These are phyloP conservation scores for Blastobotrys terrestris DNA, from an alignment of 805 yeast genomes.

Conservation along the genomic window DNA sequence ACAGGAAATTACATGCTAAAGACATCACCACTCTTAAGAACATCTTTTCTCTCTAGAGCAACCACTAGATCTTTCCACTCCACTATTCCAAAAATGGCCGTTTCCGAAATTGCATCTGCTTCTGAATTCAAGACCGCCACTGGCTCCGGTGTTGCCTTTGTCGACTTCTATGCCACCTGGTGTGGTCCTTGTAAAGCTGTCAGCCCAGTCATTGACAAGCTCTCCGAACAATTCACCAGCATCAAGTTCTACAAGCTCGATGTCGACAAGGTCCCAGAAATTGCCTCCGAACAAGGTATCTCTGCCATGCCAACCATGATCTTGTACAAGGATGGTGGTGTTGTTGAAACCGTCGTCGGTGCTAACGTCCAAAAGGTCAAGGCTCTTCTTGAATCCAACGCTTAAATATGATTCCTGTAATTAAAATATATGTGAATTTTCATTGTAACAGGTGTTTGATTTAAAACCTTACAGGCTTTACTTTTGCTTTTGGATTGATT, in stretches of 20 bases:
- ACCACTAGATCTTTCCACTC: slow-evolving; percentile 10
- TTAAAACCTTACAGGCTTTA: too few species aligned
- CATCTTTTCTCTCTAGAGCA: background rate
- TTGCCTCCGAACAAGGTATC: slow-evolving; percentile 64
- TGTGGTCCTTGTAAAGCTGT: slow-evolving; percentile 99
- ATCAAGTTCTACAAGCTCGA: slow-evolving; percentile 85
- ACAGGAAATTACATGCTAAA: background rate
- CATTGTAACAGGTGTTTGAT: too few species aligned
- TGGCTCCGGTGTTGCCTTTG: slow-evolving; percentile 71
- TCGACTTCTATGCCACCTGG: slow-evolving; percentile 97
- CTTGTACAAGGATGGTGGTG: slow-evolving; percentile 77
- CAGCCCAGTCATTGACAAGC: slow-evolving; percentile 86
- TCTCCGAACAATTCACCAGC: slow-evolving; percentile 49
- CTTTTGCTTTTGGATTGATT: too few species aligned
- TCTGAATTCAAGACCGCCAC: slow-evolving; percentile 65
- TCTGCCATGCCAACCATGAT: slow-evolving; percentile 64
- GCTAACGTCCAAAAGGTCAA: slow-evolving; percentile 58
- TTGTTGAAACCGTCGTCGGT: slow-evolving; percentile 76
- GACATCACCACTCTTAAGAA: background rate
- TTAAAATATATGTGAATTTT: background rate
- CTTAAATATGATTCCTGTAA: slow-evolving; percentile 7
- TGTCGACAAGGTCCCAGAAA: slow-evolving; percentile 73
- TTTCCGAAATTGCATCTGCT: slow-evolving; percentile 42
- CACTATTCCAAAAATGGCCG: slow-evolving; percentile 38
- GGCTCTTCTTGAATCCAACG: slow-evolving; percentile 60